Evolutionary conservation across 2,329 filamentous ascomycete genomes (phyloP).

Genomic region (Neonectria magnoliae): DNA sequence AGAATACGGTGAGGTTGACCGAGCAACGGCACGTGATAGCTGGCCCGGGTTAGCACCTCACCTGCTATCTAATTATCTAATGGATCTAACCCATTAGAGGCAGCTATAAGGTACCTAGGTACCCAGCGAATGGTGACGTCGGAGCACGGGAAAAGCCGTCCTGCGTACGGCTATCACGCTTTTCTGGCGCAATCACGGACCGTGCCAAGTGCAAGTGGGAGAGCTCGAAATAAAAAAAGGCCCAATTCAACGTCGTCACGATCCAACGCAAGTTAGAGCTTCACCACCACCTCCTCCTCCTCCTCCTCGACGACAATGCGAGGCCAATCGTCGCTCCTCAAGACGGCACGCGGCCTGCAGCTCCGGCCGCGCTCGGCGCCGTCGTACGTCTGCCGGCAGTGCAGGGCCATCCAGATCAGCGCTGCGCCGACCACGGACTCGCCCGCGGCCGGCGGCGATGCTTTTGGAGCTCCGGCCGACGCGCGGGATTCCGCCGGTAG

Average conservation of each 20-base stretch:
- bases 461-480: constrained; percentile 62
- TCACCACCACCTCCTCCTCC: constrained; percentile 19
- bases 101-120: not conserved
- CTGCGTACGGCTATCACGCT: constrained; percentile 30
- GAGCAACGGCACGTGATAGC: constrained; percentile 44
- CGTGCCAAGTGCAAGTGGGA: constrained; percentile 1
- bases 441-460: constrained; percentile 61
- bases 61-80: too few species aligned
- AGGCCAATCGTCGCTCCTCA: constrained; percentile 53
- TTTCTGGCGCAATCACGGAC: constrained; percentile 28
- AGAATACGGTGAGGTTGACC: constrained; percentile 35
- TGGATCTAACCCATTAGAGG: too few species aligned
- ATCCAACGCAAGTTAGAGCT: constrained; percentile 10
- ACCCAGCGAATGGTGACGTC: constrained; percentile 31
- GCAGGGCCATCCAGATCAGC: constrained; percentile 71
- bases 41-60: not conserved
- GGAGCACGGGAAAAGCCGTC: constrained; percentile 47
- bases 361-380: constrained; percentile 40
- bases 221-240: constrained; percentile 2
- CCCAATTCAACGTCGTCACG: constrained; percentile 6
- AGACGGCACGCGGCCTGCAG: constrained; percentile 47
- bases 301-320: constrained; percentile 49
- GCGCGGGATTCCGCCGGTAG: constrained; percentile 63
- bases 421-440: constrained; percentile 67
- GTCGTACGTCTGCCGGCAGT: constrained; percentile 62